Evolutionary conservation across 2,329 filamentous ascomycete species (phyloP).

Genomic region (Coniosporium tulheliwenetii): DNA sequence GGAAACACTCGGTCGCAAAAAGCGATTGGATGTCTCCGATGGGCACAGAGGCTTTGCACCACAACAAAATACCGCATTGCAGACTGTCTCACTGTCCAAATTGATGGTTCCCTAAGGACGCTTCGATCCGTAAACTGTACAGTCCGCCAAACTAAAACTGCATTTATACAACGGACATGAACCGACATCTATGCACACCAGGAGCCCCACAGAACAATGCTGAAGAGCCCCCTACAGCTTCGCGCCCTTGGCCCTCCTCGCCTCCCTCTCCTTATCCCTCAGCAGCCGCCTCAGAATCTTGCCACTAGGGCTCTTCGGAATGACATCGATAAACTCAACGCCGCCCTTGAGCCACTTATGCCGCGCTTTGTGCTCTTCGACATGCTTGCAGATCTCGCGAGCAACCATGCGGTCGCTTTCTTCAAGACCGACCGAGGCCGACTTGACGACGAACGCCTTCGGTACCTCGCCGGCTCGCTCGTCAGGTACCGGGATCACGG

Average conservation of each 20-base stretch:
- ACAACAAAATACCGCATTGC: too few species aligned
- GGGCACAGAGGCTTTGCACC: too few species aligned
- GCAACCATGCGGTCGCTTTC: conserved; percentile 33
- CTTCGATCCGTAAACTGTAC: too few species aligned
- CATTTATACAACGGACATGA: too few species aligned
- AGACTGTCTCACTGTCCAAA: too few species aligned
- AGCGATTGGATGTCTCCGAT: too few species aligned
- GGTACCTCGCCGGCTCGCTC: conserved; percentile 45
- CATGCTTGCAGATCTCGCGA: conserved; percentile 39
- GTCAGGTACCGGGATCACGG: conserved; percentile 60
- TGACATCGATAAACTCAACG: conserved; percentile 37
- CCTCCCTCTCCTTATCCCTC: conserved; percentile 58
- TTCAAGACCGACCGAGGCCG: conserved; percentile 34
- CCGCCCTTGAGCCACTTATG: conserved; percentile 49
- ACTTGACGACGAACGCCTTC: conserved; percentile 49
- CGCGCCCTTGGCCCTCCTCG: conserved; percentile 44
- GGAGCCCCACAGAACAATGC: not conserved
- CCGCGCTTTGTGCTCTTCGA: conserved; percentile 44
- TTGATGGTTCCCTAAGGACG: too few species aligned
- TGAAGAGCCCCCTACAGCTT: conserved; percentile 40
- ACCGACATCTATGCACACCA: too few species aligned
- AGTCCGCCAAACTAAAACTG: too few species aligned
- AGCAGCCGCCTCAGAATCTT: conserved; percentile 50
- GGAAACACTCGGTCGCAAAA: too few species aligned
- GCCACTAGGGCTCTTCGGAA: conserved; percentile 42